Percentiles rank a stretch among this genome's conserved stretches.
Conservation (phyloP, 2,329 filamentous ascomycete species). For the Meredithiella fracta region DNA sequence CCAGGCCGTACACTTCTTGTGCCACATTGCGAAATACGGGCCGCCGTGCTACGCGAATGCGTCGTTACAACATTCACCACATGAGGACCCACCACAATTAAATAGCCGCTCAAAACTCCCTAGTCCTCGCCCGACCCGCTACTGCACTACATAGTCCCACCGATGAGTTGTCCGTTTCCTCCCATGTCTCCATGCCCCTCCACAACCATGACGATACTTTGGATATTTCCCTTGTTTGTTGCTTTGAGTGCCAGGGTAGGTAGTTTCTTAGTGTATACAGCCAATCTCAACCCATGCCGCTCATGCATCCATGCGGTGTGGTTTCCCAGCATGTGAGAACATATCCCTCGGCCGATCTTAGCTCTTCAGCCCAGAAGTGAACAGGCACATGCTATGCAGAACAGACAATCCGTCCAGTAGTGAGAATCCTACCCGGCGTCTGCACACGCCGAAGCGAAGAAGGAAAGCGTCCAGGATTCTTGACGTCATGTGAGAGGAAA, state of each 20-base stretch:
- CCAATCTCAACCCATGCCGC: too few species aligned
- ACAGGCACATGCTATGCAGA: neutral
- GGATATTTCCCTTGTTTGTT: neutral
- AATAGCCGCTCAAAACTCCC: neutral
- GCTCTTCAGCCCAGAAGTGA: neutral
- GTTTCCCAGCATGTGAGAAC: too few species aligned
- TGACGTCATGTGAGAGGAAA: neutral
- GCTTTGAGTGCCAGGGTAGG: neutral
- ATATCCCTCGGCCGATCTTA: neutral
- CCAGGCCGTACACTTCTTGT: too few species aligned
- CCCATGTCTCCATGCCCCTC: neutral
- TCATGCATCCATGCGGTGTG: too few species aligned
- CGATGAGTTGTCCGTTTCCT: neutral
- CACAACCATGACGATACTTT: neutral
- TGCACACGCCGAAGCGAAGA: neutral
- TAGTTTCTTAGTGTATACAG: neutral
- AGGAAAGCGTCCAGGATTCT: neutral
- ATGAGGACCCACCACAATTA: neutral
- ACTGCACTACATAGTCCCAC: neutral
- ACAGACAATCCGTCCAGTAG: neutral
- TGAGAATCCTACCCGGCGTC: neutral
- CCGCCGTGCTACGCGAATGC: neutral
- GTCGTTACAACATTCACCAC: neutral
- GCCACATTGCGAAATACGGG: neutral
- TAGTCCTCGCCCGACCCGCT: neutral